phyloP scores from a whole-genome alignment of 169 alveolate genomes.

The Miamiensis avidus region DNA sequence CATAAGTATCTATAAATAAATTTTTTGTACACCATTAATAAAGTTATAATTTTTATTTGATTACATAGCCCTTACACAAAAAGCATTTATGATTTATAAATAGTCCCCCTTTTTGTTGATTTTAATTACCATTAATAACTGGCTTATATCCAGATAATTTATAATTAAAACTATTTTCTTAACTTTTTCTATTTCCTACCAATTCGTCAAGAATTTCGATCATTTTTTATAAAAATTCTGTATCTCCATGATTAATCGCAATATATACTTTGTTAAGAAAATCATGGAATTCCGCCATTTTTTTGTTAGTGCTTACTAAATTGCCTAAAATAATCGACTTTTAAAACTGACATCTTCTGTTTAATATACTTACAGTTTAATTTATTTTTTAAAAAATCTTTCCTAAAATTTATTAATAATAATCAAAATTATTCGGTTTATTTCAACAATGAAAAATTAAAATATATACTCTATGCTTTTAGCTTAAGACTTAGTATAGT shows the following conservation, averaged over 20 bases:
- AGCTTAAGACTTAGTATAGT: background rate
- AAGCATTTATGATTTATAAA: background rate
- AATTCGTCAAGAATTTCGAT: background rate
- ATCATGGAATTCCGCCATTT: background rate
- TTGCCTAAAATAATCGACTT: background rate
- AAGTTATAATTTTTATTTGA: background rate
- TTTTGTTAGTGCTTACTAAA: background rate
- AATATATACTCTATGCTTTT: background rate
- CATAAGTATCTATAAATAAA: conserved; percentile 1
- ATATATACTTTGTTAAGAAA: no score
- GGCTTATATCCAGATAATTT: no score
- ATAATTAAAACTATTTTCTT: no score
- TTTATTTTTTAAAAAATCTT: no score
- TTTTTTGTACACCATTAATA: no score
- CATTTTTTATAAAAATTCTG: background rate
- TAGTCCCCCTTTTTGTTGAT: background rate
- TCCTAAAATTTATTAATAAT: background rate
- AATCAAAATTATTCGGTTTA: no score
- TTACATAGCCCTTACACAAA: background rate
- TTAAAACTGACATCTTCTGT: background rate
- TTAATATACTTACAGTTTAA: background rate
- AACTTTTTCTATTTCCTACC: background rate
- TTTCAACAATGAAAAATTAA: no score
- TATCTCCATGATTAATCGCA: background rate
- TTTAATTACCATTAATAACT: no score